Evolutionary conservation across 2,329 filamentous ascomycete genomes (phyloP).

Genomic region (Mycosphaerella sp.): DNA sequence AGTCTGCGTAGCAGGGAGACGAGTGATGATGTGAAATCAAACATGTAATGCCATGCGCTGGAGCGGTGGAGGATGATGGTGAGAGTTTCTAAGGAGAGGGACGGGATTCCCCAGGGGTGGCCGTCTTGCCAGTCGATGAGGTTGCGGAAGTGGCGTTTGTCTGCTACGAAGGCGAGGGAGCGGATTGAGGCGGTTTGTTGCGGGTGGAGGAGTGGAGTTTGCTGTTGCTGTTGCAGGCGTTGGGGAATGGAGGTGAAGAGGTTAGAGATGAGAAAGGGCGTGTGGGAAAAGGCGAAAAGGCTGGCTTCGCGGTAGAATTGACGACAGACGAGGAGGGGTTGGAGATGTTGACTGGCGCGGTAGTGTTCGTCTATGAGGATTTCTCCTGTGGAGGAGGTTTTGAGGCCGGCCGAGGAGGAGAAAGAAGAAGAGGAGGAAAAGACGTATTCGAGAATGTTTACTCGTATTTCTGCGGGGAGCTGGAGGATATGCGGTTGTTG

Average conservation of each 20-base stretch:
- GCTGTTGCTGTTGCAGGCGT: conserved; percentile 14
- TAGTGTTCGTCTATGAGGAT: conserved; percentile 29
- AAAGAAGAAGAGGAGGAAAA: conserved; percentile 21
- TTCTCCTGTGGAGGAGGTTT: conserved; percentile 13
- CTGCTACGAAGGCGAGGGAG: conserved; percentile 29
- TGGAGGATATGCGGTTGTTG: conserved; percentile 13
- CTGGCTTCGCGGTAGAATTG: conserved; percentile 35
- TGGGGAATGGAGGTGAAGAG: conserved; percentile 31
- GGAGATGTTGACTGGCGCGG: conserved; percentile 25
- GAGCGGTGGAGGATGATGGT: conserved; percentile 31
- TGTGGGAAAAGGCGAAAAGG: conserved; percentile 33
- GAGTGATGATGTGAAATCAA: conserved; percentile 31
- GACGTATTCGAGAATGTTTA: conserved; percentile 32
- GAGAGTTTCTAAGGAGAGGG: conserved; percentile 32
- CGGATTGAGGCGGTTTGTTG: conserved; percentile 32
- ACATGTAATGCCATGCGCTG: conserved; percentile 33
- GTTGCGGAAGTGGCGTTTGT: conserved; percentile 29
- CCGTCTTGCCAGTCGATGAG: conserved; percentile 29
- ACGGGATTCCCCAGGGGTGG: conserved; percentile 31
- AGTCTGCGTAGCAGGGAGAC: conserved; percentile 33
- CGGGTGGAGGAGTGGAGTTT: conserved; percentile 15
- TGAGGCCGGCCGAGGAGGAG: conserved; percentile 11
- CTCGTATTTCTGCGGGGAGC: conserved; percentile 35
- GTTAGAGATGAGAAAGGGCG: conserved; percentile 34
- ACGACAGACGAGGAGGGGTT: conserved; percentile 35